A percentile compares a stretch with the other conserved stretches of the same genome.
These are phyloP conservation scores for Pezicula neosporulosa DNA, from an alignment of 2,329 filamentous ascomycete species.

Conservation along the genomic window DNA sequence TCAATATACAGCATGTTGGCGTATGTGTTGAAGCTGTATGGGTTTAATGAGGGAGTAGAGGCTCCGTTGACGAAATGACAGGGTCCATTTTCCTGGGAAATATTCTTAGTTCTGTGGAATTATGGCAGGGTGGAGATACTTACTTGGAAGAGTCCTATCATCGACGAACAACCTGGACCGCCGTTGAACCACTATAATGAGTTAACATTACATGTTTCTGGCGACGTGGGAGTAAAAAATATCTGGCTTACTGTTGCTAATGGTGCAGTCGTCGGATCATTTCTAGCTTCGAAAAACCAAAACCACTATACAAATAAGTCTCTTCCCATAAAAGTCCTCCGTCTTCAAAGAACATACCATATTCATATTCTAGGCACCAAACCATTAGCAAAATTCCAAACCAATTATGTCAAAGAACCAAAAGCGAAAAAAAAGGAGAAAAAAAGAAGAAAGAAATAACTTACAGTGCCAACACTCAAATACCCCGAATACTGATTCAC, in stretches of 20 bases:
- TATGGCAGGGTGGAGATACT: constrained; percentile 13
- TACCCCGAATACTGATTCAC: constrained; percentile 50
- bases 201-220: too few species aligned
- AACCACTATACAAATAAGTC: constrained; percentile 13
- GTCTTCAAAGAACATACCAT: constrained; percentile 33
- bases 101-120: neutral
- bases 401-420: neutral
- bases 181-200: constrained; percentile 37
- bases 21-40: constrained; percentile 34
- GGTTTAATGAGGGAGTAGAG: constrained; percentile 36
- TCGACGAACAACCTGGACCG: constrained; percentile 46
- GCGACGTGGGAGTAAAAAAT: too few species aligned
- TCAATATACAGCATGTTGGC: constrained; percentile 38
- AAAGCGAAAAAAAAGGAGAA: too few species aligned
- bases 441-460: neutral
- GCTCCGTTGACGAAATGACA: constrained; percentile 37
- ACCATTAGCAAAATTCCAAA: constrained; percentile 17
- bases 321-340: neutral
- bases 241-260: constrained; percentile 25
- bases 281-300: constrained; percentile 57
- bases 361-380: constrained; percentile 32
- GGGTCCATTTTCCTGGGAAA: constrained; percentile 37
- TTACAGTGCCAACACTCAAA: constrained; percentile 37
- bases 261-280: constrained; percentile 42
- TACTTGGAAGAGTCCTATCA: constrained; percentile 60